Conservation (phyloP, 2,329 filamentous ascomycete genomes). For the Pseudofabraea citricarpa region DNA sequence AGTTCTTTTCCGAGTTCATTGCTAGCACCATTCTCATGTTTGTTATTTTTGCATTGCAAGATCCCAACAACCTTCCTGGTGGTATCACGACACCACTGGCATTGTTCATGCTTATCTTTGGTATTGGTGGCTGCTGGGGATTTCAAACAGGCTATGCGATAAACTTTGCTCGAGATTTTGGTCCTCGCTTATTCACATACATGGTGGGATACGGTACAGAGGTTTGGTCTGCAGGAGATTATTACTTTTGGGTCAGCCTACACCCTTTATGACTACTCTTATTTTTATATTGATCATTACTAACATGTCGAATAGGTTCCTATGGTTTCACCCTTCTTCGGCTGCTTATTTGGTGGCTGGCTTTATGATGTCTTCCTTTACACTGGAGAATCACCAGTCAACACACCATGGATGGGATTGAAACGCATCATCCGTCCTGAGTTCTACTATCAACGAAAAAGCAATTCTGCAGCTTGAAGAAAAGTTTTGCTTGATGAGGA, state of each 20-base stretch:
- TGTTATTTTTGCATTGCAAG: constrained; percentile 62
- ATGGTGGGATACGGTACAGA: constrained; percentile 61
- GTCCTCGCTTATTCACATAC: constrained; percentile 59
- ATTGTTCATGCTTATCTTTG: constrained; percentile 68
- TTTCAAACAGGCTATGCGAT: constrained; percentile 74
- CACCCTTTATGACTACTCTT: no score
- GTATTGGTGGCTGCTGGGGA: constrained; percentile 66
- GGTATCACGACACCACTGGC: constrained; percentile 51
- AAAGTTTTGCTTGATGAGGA: no score
- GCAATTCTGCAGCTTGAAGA: no score
- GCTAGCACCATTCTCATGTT: constrained; percentile 66
- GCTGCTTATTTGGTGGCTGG: constrained; percentile 57
- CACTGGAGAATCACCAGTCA: constrained; percentile 21
- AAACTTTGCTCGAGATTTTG: constrained; percentile 67
- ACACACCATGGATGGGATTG: constrained; percentile 25
- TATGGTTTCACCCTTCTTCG: constrained; percentile 64
- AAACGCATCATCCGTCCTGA: constrained; percentile 13
- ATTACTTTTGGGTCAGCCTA: constrained; percentile 66
- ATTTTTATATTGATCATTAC: no score
- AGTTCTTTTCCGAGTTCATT: constrained; percentile 68
- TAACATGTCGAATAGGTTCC: constrained; percentile 30
- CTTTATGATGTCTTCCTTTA: constrained; percentile 60
- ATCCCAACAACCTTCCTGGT: constrained; percentile 45
- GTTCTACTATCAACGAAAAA: no score
- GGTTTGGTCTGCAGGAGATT: constrained; percentile 60